Evolutionary conservation across 2,329 filamentous ascomycete genomes (phyloP).

Genomic region (Penicillium digitatum): DNA sequence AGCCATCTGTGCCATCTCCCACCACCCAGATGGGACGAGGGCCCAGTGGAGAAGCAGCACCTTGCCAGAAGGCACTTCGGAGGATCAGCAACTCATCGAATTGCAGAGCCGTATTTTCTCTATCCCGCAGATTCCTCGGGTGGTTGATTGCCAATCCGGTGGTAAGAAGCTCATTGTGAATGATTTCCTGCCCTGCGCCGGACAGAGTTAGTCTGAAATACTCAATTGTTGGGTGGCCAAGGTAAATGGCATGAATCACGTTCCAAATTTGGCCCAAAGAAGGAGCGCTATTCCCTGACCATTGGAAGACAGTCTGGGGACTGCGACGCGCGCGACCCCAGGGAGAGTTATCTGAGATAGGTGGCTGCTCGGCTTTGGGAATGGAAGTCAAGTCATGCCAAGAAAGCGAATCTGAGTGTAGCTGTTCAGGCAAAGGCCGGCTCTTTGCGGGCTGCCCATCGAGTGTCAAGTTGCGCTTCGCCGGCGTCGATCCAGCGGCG

Average conservation of each 20-base stretch:
- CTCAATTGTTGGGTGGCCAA: conserved; percentile 44
- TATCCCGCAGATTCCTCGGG: conserved; percentile 21
- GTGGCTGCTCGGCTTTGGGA: conserved; percentile 16
- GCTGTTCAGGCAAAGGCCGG: conserved; percentile 32
- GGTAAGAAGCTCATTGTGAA: conserved; percentile 41
- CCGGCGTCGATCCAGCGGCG: conserved; percentile 26
- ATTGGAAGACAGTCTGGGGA: conserved; percentile 42
- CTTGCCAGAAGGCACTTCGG: conserved; percentile 64
- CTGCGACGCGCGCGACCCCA: conserved; percentile 47
- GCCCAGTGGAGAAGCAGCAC: conserved; percentile 64
- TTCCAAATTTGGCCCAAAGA: conserved; percentile 48
- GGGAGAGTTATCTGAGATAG: conserved; percentile 26
- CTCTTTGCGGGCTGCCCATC: conserved; percentile 32
- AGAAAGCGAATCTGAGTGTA: conserved; percentile 39
- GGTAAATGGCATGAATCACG: conserved; percentile 45
- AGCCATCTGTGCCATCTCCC: conserved; percentile 37
- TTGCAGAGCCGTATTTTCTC: conserved; percentile 13
- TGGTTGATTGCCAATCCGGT: conserved; percentile 29
- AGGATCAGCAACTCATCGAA: conserved; percentile 46
- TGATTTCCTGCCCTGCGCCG: conserved; percentile 32
- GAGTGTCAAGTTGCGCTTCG: conserved; percentile 32
- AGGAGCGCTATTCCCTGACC: conserved; percentile 37
- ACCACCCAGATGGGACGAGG: conserved; percentile 60
- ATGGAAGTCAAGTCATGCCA: conserved; percentile 36
- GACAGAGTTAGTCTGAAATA: conserved; percentile 43